phyloP scores from a whole-genome alignment of 2,329 filamentous ascomycete genomes.

The Sarocladiaceae sp. region DNA sequence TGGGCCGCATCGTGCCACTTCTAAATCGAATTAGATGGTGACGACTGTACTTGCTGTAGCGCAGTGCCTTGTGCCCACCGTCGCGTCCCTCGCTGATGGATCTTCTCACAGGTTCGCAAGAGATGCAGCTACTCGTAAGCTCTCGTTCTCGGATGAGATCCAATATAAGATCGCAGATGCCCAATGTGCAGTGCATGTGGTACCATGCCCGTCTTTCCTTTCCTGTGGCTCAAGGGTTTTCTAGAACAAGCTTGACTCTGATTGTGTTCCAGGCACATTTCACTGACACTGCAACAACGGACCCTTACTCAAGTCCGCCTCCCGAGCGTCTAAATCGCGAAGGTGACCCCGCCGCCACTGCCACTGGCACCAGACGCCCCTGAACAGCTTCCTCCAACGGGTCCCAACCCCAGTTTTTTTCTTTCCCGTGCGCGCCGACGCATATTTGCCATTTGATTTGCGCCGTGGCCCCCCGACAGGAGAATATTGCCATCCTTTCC shows the following conservation, averaged over 20 bases:
- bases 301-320: not conserved
- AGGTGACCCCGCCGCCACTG: not conserved
- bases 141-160: not conserved
- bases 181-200: not conserved
- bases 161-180: not conserved
- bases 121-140: not conserved
- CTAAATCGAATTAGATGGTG: not conserved
- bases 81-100: no score
- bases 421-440: not conserved
- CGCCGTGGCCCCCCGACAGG: not conserved
- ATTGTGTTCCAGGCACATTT: not conserved
- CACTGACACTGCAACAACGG: not conserved
- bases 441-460: slow-evolving; percentile 1
- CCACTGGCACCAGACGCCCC: not conserved
- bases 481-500: not conserved
- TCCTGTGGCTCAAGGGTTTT: not conserved
- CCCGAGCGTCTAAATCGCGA: not conserved
- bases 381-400: slow-evolving; percentile 6
- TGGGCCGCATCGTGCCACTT: slow-evolving; percentile 5
- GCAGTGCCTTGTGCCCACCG: no score
- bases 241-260: not conserved
- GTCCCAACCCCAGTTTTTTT: slow-evolving; percentile 6
- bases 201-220: not conserved
- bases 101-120: not conserved
- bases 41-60: not conserved